These are phyloP conservation scores for Coprinopsis marcescibilis DNA, from an alignment of 768 basidiomycete species.

Conservation along the genomic window DNA sequence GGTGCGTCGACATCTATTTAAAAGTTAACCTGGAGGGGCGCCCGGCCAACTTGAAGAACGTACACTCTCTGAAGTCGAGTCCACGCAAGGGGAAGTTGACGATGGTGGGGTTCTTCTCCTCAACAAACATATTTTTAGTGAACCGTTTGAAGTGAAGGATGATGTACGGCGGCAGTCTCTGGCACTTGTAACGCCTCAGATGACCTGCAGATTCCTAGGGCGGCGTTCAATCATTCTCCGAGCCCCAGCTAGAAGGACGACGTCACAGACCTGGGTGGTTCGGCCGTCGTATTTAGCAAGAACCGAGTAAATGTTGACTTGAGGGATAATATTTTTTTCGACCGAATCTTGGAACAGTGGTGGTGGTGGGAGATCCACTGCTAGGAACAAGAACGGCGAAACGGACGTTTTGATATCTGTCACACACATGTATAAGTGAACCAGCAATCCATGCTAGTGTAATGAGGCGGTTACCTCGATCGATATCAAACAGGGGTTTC, in stretches of 20 bases:
- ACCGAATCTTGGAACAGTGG: conserved; percentile 94
- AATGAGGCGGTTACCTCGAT: conserved; percentile 59
- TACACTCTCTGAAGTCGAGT: conserved; percentile 89
- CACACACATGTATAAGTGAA: conserved; percentile 7
- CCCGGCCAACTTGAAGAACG: conserved; percentile 30
- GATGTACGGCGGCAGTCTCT: conserved; percentile 84
- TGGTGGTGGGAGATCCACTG: conserved; percentile 95
- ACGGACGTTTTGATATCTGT: conserved; percentile 78
- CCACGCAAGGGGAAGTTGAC: conserved; percentile 95
- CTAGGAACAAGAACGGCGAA: conserved; percentile 94
- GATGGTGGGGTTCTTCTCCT: conserved; percentile 98
- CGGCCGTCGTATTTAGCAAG: conserved; percentile 91
- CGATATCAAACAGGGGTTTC: conserved; percentile 90
- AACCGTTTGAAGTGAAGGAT: conserved; percentile 95
- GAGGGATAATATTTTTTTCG: conserved; percentile 98
- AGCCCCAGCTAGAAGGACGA: not conserved
- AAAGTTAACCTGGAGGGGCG: conserved; percentile 16
- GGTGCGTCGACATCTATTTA: conserved; percentile 72
- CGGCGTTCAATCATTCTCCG: not conserved
- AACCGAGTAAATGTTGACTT: conserved; percentile 87
- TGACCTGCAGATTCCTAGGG: conserved; percentile 76
- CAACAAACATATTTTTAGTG: conserved; percentile 93
- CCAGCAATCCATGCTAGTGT: conserved; percentile 5
- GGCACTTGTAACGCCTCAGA: conserved; percentile 86
- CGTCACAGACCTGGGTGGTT: conserved; percentile 67